Percentiles rank a stretch among this genome's conserved stretches.
Conservation (phyloP, 345 rosid genomes). For the Excoecaria cochinchinensis region DNA sequence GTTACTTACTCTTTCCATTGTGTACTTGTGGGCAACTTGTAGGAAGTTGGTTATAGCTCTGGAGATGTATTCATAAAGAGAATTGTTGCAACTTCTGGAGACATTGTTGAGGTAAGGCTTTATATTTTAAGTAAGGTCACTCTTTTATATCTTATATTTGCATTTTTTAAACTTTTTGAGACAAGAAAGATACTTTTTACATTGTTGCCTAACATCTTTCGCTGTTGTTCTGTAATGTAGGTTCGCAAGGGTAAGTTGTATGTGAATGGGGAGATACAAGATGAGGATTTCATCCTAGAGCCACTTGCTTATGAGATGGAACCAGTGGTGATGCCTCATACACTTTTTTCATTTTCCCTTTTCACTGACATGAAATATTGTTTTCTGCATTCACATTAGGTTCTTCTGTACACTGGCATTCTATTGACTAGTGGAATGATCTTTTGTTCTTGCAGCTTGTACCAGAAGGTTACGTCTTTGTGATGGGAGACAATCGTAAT, state of each 20-base stretch:
- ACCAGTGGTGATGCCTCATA: conserved; percentile 45
- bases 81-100: conserved; percentile 89
- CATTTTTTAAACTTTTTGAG: not conserved
- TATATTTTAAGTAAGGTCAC: conserved; percentile 10
- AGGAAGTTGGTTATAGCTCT: conserved; percentile 67
- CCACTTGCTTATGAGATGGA: conserved; percentile 75
- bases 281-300: conserved; percentile 72
- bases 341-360: not conserved
- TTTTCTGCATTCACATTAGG: not conserved
- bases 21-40: conserved; percentile 19
- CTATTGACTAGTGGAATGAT: not conserved
- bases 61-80: conserved; percentile 82
- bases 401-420: not conserved
- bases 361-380: not conserved
- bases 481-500: conserved; percentile 92
- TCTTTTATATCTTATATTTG: not conserved
- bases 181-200: not conserved
- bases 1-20: conserved; percentile 15
- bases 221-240: conserved; percentile 34
- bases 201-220: not conserved
- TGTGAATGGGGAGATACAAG: conserved; percentile 60
- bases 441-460: conserved; percentile 50
- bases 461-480: conserved; percentile 83
- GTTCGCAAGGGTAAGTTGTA: conserved; percentile 65
- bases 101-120: conserved; percentile 73